Conservation (phyloP, 495 filamentous ascomycete species). For the Penicillium steckii region DNA sequence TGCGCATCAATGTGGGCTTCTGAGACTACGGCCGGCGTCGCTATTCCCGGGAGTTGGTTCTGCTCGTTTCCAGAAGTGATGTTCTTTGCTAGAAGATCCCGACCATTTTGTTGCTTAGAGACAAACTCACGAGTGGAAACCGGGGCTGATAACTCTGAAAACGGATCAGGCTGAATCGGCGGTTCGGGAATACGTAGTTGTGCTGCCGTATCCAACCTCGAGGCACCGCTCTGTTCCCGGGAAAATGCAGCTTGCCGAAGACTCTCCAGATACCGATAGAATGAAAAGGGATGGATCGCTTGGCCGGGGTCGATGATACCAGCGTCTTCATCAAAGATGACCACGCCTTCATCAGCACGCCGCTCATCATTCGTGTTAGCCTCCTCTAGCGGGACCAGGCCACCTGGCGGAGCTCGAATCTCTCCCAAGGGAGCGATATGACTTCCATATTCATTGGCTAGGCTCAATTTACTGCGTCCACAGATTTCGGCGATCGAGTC, state of each 20-base stretch:
- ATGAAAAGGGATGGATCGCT: slow-evolving; percentile 30
- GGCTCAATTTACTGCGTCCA: slow-evolving; percentile 57
- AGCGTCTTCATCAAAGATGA: slow-evolving; percentile 39
- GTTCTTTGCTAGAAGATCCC: slow-evolving; percentile 29
- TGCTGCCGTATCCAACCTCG: slow-evolving; percentile 5
- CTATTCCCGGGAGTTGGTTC: slow-evolving; percentile 16
- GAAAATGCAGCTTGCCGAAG: slow-evolving; percentile 20
- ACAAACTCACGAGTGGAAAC: slow-evolving; percentile 32
- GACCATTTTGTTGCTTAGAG: slow-evolving; percentile 30
- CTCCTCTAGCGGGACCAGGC: slow-evolving; percentile 43
- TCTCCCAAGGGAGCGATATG: slow-evolving; percentile 62
- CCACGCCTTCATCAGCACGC: slow-evolving; percentile 29
- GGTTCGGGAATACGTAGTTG: slow-evolving; percentile 6
- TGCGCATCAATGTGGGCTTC: slow-evolving; percentile 42
- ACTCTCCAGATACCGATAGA: slow-evolving; percentile 35
- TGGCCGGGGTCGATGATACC: slow-evolving; percentile 23
- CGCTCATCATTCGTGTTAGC: slow-evolving; percentile 35
- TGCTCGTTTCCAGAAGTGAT: slow-evolving; percentile 6
- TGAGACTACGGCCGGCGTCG: slow-evolving; percentile 40
- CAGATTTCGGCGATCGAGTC: slow-evolving; percentile 65
- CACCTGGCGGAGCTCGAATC: slow-evolving; percentile 41
- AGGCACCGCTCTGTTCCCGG: slow-evolving; percentile 9
- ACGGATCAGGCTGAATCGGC: background rate
- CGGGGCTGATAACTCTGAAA: background rate
- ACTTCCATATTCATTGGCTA: slow-evolving; percentile 63